phyloP scores from a whole-genome alignment of 164 flowering plant species.

The Stephania yunnanensis region DNA sequence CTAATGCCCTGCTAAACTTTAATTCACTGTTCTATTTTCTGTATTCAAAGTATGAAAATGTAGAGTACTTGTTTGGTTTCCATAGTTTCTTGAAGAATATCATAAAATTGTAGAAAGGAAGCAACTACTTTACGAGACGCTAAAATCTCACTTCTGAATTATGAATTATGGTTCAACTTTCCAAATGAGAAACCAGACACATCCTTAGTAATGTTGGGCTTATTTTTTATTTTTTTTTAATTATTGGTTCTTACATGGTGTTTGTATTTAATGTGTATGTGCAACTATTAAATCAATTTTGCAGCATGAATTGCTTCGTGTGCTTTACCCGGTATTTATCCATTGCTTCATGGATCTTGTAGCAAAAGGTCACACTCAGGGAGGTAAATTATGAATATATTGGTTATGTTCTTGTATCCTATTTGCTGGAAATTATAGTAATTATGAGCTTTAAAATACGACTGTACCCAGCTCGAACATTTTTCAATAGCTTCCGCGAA shows the following conservation, averaged over 20 bases:
- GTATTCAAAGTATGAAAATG: too few relatives aligned
- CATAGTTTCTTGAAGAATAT: too few relatives aligned
- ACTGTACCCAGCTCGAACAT: constrained; percentile 57
- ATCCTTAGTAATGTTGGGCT: not conserved
- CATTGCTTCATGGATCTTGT: constrained; percentile 98
- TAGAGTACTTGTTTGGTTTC: too few relatives aligned
- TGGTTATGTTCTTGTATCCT: constrained; percentile 4
- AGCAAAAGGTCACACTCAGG: constrained; percentile 75
- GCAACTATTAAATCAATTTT: constrained; percentile 7
- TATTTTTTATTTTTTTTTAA: not conserved
- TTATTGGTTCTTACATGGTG: not conserved
- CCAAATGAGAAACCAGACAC: too few relatives aligned
- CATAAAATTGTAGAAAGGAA: too few relatives aligned
- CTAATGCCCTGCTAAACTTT: too few relatives aligned
- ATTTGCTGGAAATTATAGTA: not conserved
- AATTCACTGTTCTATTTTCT: too few relatives aligned
- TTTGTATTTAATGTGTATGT: not conserved
- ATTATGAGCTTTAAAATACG: constrained; percentile 4
- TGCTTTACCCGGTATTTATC: constrained; percentile 91
- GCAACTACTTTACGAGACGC: too few relatives aligned
- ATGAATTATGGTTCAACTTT: too few relatives aligned
- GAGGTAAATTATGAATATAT: constrained; percentile 44
- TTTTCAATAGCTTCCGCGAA: constrained; percentile 81
- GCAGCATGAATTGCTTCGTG: constrained; percentile 96
- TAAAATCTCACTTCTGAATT: too few relatives aligned